phyloP scores from a whole-genome alignment of 2,329 filamentous ascomycete genomes.

The Pseudohalonectria lignicola region DNA sequence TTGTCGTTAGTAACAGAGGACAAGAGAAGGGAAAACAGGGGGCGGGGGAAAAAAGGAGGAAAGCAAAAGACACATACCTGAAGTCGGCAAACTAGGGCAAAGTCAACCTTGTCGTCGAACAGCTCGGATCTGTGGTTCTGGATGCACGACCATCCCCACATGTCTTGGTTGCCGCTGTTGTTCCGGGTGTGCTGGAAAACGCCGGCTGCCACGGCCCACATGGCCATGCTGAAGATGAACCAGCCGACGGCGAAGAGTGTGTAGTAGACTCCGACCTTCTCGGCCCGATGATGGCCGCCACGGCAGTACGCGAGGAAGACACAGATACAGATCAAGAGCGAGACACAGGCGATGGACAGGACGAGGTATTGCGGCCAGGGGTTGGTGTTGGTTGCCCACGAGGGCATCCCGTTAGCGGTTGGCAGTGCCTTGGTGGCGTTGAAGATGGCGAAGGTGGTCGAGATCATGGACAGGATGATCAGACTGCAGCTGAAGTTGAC shows the following conservation, averaged over 20 bases:
- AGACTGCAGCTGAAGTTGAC: slow-evolving; percentile 96
- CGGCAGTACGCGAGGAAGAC: slow-evolving; percentile 82
- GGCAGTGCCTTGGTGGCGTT: slow-evolving; percentile 71
- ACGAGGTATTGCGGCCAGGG: slow-evolving; percentile 86
- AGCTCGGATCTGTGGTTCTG: slow-evolving; percentile 71
- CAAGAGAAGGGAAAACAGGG: too few species aligned
- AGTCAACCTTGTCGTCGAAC: slow-evolving; percentile 73
- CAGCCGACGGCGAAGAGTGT: slow-evolving; percentile 86
- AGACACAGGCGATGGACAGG: slow-evolving; percentile 68
- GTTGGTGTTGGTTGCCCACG: slow-evolving; percentile 73
- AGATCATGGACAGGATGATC: slow-evolving; percentile 85
- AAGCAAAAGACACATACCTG: slow-evolving; percentile 45
- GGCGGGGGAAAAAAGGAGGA: too few species aligned
- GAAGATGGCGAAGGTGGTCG: slow-evolving; percentile 85
- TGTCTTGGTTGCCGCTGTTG: slow-evolving; percentile 67
- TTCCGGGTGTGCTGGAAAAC: slow-evolving; percentile 70
- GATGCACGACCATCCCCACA: slow-evolving; percentile 98
- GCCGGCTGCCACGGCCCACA: slow-evolving; percentile 83
- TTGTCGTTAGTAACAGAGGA: too few species aligned
- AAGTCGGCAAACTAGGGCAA: slow-evolving; percentile 82
- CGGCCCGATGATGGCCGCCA: slow-evolving; percentile 77
- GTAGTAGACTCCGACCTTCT: slow-evolving; percentile 93
- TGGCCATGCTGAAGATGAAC: slow-evolving; percentile 85
- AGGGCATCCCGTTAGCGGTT: slow-evolving; percentile 64
- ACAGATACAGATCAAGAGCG: slow-evolving; percentile 64